Evolutionary conservation across 2,329 filamentous ascomycete species (phyloP).

Genomic region (Chaetomium olivaceum): DNA sequence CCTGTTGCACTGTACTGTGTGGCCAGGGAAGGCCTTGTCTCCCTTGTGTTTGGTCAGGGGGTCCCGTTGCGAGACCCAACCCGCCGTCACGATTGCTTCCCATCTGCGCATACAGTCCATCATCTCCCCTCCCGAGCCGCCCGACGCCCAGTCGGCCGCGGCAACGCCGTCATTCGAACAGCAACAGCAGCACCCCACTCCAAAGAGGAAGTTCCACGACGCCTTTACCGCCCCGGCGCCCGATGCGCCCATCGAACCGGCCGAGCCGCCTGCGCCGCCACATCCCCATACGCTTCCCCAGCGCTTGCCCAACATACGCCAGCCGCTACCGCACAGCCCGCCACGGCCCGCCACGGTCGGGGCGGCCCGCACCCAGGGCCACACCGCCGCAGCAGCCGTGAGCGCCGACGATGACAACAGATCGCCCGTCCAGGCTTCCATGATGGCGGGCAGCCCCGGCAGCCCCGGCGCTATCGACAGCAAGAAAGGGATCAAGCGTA

Average conservation of each 20-base stretch:
- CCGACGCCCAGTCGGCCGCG: conserved; percentile 40
- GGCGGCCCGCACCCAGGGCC: conserved; percentile 24
- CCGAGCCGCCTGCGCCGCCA: conserved; percentile 34
- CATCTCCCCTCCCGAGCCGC: conserved; percentile 48
- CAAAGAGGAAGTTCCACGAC: conserved; percentile 43
- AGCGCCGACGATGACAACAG: conserved; percentile 33
- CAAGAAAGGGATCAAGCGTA: conserved; percentile 45
- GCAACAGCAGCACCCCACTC: conserved; percentile 35
- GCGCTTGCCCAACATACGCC: conserved; percentile 28
- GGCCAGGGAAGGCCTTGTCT: conserved; percentile 29
- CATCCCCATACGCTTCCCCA: conserved; percentile 16
- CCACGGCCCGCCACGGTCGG: conserved; percentile 28
- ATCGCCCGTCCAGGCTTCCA: conserved; percentile 32
- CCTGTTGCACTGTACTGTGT: conserved; percentile 30
- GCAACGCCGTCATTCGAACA: conserved; percentile 13
- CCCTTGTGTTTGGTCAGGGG: conserved; percentile 32
- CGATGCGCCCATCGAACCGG: conserved; percentile 34
- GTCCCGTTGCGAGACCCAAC: conserved; percentile 44
- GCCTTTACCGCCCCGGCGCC: conserved; percentile 38
- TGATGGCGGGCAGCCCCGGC: conserved; percentile 38
- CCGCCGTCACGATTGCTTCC: conserved; percentile 51
- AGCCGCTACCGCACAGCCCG: conserved; percentile 34
- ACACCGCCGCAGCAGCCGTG: conserved; percentile 9
- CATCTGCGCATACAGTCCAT: conserved; percentile 55
- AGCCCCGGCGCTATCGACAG: conserved; percentile 38